Percentiles rank a stretch among this genome's conserved stretches.
phyloP scores from a whole-genome alignment of 345 rosid genomes.

The Pelargonium nanum region DNA sequence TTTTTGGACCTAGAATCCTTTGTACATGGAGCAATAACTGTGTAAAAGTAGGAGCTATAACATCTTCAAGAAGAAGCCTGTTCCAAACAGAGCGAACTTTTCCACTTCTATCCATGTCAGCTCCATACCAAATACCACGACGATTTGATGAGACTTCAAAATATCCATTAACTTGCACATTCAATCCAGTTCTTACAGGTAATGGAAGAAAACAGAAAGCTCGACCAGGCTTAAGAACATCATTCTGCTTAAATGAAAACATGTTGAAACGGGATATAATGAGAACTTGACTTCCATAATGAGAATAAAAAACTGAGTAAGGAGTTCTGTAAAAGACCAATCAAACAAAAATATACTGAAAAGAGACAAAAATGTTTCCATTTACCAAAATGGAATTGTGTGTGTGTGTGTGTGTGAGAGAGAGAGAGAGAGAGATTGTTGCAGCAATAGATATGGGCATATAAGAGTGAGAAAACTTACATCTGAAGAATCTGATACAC shows the following conservation, averaged over 20 bases:
- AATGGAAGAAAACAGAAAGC: constrained; percentile 95
- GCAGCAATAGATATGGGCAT: constrained; percentile 4
- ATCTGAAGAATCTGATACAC: constrained; percentile 55
- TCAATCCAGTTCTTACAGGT: constrained; percentile 86
- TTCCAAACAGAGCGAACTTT: constrained; percentile 93
- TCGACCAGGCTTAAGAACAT: constrained; percentile 59
- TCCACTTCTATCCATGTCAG: constrained; percentile 95
- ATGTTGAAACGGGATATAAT: neutral
- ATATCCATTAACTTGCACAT: constrained; percentile 81
- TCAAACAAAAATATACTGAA: neutral
- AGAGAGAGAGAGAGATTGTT: neutral
- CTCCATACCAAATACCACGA: constrained; percentile 98
- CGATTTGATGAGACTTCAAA: constrained; percentile 97
- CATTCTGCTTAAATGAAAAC: constrained; percentile 37
- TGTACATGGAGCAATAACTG: constrained; percentile 60
- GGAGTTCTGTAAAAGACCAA: neutral
- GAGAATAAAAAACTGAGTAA: neutral
- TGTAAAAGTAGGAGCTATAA: constrained; percentile 62
- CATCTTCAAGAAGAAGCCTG: constrained; percentile 86
- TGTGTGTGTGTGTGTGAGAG: no score
- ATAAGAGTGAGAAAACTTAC: constrained; percentile 25
- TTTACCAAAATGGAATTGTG: no score
- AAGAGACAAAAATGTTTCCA: neutral
- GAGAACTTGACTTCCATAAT: neutral
- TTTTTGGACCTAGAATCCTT: constrained; percentile 47